Percentiles rank a stretch among this genome's conserved stretches.
Evolutionary conservation across 2,329 filamentous ascomycete species (phyloP).

Genomic region (Eurotiales sp.): DNA sequence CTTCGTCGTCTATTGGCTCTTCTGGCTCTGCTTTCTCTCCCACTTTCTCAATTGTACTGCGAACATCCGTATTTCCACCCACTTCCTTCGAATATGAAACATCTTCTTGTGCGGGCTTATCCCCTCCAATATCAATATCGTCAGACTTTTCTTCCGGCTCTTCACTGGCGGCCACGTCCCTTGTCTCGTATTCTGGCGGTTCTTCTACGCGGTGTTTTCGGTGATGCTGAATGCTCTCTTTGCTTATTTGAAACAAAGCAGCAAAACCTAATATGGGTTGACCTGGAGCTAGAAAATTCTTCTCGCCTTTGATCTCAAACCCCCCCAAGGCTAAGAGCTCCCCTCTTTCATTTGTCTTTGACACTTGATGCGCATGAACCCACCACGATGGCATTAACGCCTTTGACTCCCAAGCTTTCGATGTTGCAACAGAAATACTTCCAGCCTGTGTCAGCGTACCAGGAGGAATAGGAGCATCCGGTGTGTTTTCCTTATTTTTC

Average conservation of each 20-base stretch:
- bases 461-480: constrained; percentile 84
- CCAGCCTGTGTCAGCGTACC: constrained; percentile 90
- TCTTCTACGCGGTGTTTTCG: constrained; percentile 62
- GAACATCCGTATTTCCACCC: not conserved
- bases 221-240: constrained; percentile 79
- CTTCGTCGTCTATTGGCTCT: not conserved
- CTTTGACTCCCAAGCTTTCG: constrained; percentile 92
- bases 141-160: not conserved
- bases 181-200: constrained; percentile 18
- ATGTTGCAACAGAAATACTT: constrained; percentile 76
- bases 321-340: constrained; percentile 74
- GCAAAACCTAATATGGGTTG: constrained; percentile 85
- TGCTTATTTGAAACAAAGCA: constrained; percentile 81
- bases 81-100: constrained; percentile 23
- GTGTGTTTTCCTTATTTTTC: constrained; percentile 75
- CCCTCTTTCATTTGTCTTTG: constrained; percentile 74
- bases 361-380: constrained; percentile 86
- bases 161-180: constrained; percentile 20
- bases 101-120: not conserved
- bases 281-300: constrained; percentile 85
- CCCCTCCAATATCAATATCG: not conserved
- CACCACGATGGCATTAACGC: constrained; percentile 95
- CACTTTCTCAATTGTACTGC: not conserved
- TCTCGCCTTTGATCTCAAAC: constrained; percentile 79
- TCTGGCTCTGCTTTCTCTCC: not conserved